Evolutionary conservation across 1,139 yeast genomes (phyloP).

Genomic region (Taiozyma sp.): DNA sequence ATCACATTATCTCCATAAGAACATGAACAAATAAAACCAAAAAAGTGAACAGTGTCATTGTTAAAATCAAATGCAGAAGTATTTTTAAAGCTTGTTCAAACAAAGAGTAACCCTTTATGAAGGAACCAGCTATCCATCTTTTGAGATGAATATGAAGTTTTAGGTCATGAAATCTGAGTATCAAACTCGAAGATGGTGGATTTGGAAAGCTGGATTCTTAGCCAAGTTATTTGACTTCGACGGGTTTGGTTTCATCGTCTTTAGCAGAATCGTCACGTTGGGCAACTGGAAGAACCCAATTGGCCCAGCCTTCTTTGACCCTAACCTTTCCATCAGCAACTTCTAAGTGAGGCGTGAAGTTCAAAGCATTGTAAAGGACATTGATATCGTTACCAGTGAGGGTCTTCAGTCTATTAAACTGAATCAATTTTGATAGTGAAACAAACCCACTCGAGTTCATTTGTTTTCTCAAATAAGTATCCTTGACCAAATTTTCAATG

Average conservation of each 20-base stretch:
- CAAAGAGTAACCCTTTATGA: neutral
- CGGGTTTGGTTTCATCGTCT: conserved; percentile 21
- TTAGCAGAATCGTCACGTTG: conserved; percentile 39
- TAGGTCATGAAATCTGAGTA: neutral
- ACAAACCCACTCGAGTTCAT: conserved; percentile 62
- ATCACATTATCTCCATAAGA: neutral
- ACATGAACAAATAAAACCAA: neutral
- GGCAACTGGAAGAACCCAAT: conserved; percentile 44
- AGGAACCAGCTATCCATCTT: neutral
- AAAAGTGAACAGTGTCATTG: neutral
- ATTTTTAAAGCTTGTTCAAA: neutral
- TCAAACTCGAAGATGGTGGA: neutral
- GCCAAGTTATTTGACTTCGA: neutral
- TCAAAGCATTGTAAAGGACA: conserved; percentile 31
- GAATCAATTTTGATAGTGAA: conserved; percentile 49
- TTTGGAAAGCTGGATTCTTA: neutral
- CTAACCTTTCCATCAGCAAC: conserved; percentile 38
- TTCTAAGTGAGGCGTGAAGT: conserved; percentile 38
- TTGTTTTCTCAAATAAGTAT: conserved; percentile 67
- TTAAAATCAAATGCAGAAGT: neutral
- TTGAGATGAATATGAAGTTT: neutral
- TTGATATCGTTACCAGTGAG: conserved; percentile 48
- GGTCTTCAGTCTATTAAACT: conserved; percentile 68
- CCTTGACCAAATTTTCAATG: conserved; percentile 75
- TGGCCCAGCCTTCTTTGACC: conserved; percentile 36